phyloP scores from a whole-genome alignment of 345 rosid species.

The Eucalyptus viminalis region DNA sequence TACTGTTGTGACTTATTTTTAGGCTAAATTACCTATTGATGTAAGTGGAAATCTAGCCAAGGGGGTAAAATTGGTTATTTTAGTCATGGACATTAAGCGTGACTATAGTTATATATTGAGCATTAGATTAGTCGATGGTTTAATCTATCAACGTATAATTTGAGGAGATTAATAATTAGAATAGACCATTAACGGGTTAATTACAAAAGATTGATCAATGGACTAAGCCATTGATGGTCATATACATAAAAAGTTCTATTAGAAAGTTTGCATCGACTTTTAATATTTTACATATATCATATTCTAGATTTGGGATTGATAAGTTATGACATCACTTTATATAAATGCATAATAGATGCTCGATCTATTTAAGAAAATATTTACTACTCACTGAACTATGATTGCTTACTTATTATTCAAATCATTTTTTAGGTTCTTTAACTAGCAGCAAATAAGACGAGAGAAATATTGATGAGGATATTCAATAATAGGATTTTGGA shows the following conservation, averaged over 20 bases:
- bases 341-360: too few relatives aligned
- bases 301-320: background rate
- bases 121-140: background rate
- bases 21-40: background rate
- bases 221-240: background rate
- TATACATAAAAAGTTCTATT: background rate
- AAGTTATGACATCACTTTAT: background rate
- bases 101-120: background rate
- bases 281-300: background rate
- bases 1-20: background rate
- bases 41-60: background rate
- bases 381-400: background rate
- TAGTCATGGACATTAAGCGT: background rate
- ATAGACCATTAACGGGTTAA: too few relatives aligned
- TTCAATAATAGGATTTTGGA: background rate
- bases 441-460: background rate
- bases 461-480: background rate
- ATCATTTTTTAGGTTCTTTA: background rate
- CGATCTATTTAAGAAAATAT: accelerated
- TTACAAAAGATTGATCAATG: too few relatives aligned
- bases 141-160: too few relatives aligned
- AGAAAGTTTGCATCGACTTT: constrained; percentile 16
- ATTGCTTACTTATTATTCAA: too few relatives aligned
- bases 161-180: background rate
- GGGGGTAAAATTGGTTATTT: background rate